A percentile compares a stretch with the other conserved stretches of the same genome.
Evolutionary conservation across 164 flowering plant genomes (phyloP).

Genomic region (Liriodendron chinense): DNA sequence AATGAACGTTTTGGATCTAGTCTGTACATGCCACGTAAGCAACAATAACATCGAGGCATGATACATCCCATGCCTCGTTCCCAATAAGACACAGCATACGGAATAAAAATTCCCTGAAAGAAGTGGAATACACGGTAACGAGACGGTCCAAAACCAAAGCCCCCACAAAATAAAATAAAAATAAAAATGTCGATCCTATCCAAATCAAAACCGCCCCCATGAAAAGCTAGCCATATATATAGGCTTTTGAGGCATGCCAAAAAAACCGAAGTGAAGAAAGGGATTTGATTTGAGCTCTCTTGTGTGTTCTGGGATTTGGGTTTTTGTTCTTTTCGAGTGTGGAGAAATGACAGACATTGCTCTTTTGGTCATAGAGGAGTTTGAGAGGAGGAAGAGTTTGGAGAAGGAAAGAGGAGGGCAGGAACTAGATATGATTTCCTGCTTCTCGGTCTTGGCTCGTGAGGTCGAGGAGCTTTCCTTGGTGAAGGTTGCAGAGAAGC

Average conservation of each 20-base stretch:
- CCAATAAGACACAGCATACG: too few species aligned
- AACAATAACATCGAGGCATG: too few species aligned
- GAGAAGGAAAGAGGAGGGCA: constrained; percentile 6
- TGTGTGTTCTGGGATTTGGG: too few species aligned
- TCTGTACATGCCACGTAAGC: too few species aligned
- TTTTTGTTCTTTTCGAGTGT: too few species aligned
- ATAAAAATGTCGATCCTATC: constrained; percentile 4
- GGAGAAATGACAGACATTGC: constrained; percentile 69
- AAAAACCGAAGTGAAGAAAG: not conserved
- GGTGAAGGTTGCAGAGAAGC: constrained; percentile 18
- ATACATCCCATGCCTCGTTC: too few species aligned
- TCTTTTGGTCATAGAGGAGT: constrained; percentile 70
- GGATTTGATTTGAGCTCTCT: not conserved
- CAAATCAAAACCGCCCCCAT: not conserved
- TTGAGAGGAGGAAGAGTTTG: constrained; percentile 51
- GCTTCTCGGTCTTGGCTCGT: constrained; percentile 17
- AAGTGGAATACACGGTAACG: not conserved
- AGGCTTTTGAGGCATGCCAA: not conserved
- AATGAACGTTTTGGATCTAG: too few species aligned
- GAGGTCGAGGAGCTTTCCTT: constrained; percentile 17
- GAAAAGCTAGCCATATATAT: not conserved
- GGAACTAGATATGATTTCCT: constrained; percentile 19
- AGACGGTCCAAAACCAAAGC: not conserved
- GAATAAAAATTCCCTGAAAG: too few species aligned
- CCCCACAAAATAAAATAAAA: constrained; percentile 10